phyloP scores from a whole-genome alignment of 305 asterid species.

The Fraxinus xanthoxyloides region DNA sequence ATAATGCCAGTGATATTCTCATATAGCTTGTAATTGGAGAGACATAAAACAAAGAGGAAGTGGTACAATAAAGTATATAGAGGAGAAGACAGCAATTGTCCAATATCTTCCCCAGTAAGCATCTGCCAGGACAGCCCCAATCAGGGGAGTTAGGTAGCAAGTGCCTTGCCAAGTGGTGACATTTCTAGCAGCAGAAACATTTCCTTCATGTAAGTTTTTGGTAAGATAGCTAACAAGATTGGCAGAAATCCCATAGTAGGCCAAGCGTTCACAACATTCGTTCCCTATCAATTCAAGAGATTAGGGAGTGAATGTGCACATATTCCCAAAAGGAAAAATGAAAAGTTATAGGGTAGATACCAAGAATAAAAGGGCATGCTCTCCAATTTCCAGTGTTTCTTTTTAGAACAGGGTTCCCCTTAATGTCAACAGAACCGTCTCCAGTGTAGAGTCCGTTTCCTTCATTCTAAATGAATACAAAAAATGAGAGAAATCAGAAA shows the following conservation, averaged over 20 bases:
- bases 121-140: slow-evolving; percentile 94
- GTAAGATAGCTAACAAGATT: slow-evolving; percentile 94
- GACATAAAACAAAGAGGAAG: slow-evolving; percentile 14
- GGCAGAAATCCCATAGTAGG: slow-evolving; percentile 89
- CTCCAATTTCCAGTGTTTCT: slow-evolving; percentile 92
- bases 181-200: slow-evolving; percentile 87
- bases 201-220: slow-evolving; percentile 82
- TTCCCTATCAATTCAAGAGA: slow-evolving; percentile 54
- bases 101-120: slow-evolving; percentile 99
- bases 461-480: slow-evolving; percentile 40
- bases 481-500: background rate
- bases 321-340: background rate
- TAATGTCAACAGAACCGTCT: slow-evolving; percentile 92
- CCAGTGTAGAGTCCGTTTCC: slow-evolving; percentile 54
- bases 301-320: slow-evolving; percentile 15
- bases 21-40: slow-evolving; percentile 5
- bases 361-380: slow-evolving; percentile 95
- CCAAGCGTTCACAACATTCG: slow-evolving; percentile 96
- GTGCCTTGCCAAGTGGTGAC: slow-evolving; percentile 98
- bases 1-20: slow-evolving; percentile 8
- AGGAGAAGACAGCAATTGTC: slow-evolving; percentile 95
- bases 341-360: slow-evolving; percentile 29
- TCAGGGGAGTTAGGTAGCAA: slow-evolving; percentile 88
- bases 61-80: slow-evolving; percentile 74
- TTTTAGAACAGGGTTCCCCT: slow-evolving; percentile 85